Base-by-base conservation (phyloP, 805 yeast genomes). In the Sugiyamaella boreocaroliniensis region DNA sequence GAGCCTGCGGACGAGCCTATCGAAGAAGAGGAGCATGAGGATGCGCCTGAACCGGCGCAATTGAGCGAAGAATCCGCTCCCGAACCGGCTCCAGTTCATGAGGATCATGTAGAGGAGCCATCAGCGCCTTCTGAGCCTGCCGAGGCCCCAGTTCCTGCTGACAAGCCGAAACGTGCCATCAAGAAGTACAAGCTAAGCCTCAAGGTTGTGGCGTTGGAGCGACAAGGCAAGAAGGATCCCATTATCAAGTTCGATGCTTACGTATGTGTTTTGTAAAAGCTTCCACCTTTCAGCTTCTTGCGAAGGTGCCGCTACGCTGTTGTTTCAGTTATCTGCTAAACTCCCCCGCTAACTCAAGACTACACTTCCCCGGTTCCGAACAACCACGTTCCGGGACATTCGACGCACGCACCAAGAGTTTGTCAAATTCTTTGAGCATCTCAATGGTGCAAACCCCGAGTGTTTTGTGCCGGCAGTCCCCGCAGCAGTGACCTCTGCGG, bases 381-480 rank as follows among this genome's bases (percentile, higher is more conserved):
- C 86, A 57, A 70, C 78, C 7, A 67, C 68, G 8, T 89, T 86
- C 67, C 80, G 82, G 51, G 90, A 83, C 52, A 72, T 92, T 14
- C 81, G 96, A 59, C 79, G 97, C 54, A 83, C 96, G 0, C 85
- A 81, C 64, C 77, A 77, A 54, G 99, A 93, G 67, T 75, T 89
- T 58, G 79, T 78, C 32, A 79, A 82, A 55, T 80, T 93, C 62
- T 87, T 86, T 68, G 81, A 81, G 58, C 92, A 86, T 64, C 71
- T 93, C 57, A 81, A 82, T 52, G 82, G 83, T 18, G 86, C 95
- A 40, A 85, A 89, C 62, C 83, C 92, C 32, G 98, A 93, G 67
- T 90, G 93, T 52, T 89, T 92, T 69, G 89, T 93, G 3, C 97
- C 98, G 0, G 82, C 95, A 5, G 73, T 93, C 43, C 97, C 98